Percentiles rank a stretch among this genome's conserved stretches.
Conservation (phyloP, 2,329 filamentous ascomycete genomes). For the Fusarium globosum region DNA sequence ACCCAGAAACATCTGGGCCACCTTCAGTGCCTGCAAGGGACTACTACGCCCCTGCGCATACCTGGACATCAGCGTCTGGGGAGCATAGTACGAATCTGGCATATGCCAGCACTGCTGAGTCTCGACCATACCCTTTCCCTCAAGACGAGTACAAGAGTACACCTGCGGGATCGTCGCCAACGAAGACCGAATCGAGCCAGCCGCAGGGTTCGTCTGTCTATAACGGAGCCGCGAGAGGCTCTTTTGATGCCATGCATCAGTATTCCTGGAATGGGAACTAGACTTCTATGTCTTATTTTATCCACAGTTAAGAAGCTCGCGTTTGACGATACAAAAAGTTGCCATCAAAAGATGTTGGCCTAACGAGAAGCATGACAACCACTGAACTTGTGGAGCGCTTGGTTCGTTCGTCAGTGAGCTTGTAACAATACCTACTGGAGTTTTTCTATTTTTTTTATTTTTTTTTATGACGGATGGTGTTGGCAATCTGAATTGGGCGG, state of each 20-base stretch:
- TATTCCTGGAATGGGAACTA: conserved; percentile 68
- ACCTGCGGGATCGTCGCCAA: conserved; percentile 42
- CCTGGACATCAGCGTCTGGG: conserved; percentile 64
- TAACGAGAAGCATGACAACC: conserved; percentile 39
- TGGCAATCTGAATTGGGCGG: conserved; percentile 41
- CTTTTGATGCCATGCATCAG: conserved; percentile 63
- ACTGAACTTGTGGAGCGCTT: conserved; percentile 36
- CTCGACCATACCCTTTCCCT: conserved; percentile 61
- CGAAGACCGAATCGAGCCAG: conserved; percentile 52
- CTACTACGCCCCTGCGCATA: conserved; percentile 63
- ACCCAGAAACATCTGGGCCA: conserved; percentile 46
- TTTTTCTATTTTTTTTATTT: conserved; percentile 20
- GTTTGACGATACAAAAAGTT: conserved; percentile 39
- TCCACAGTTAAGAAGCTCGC: conserved; percentile 24
- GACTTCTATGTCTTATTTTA: conserved; percentile 13
- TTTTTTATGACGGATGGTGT: conserved; percentile 41
- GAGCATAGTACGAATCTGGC: conserved; percentile 58
- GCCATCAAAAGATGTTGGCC: conserved; percentile 29
- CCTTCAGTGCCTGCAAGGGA: conserved; percentile 55
- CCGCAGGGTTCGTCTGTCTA: conserved; percentile 56
- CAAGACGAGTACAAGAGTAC: conserved; percentile 59
- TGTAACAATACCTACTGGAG: conserved; percentile 44
- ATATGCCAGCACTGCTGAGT: conserved; percentile 59
- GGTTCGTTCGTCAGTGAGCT: conserved; percentile 41
- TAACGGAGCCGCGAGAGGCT: conserved; percentile 53